Base-by-base conservation (phyloP, 352 stramenopile species). In the Hyaloperonospora arabidopsidis region DNA sequence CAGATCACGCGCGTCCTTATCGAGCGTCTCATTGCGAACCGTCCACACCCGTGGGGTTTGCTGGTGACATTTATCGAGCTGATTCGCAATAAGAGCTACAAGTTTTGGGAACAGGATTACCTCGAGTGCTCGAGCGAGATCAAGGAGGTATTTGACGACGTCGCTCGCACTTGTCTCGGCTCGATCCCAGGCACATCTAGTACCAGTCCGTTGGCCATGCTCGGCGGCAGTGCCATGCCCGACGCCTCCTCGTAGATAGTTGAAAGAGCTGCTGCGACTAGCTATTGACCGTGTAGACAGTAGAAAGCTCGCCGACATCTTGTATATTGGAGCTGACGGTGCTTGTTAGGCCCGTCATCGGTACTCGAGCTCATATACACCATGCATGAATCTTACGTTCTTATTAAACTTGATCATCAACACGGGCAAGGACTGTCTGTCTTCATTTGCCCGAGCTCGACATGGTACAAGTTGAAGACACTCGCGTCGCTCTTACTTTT, bases 21-120 rank as follows among this genome's bases (percentile, higher is more conserved):
- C 29, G 96, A 99, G 76, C 83, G 96, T n/a, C 86, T 99, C 32
- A 98, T 99, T 57, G 95, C 97, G 23, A 97, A 99, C 70, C 91
- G 96, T 36, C 96, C 97, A 46, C 97, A 99, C 63, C 97, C 97
- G 58, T 99, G 95, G 95, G 95, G 95, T 14, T 70, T 99, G 44
- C 70, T 99, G 8, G 96, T 98, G 53, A 99, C 97, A 11, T 99
- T 99, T 70, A 98, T 99, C 49, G 97, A 99, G 73, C 83, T 99
- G 28, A 99, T 99, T 53, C 97, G 98, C 71, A 99, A 99, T 79
- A 96, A 97, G 58, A 96, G 94, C 60, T 99, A 99, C 81, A 94
- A 92, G 62, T 99, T 99, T 63, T 99, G 96, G 96, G 91, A 89
- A 59, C 96, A 99, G 65, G 79, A 96, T 45, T 99, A 99, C 68